These are phyloP conservation scores for Caloboletus firmus DNA, from an alignment of 1,284 basidiomycete species.

Conservation along the genomic window DNA sequence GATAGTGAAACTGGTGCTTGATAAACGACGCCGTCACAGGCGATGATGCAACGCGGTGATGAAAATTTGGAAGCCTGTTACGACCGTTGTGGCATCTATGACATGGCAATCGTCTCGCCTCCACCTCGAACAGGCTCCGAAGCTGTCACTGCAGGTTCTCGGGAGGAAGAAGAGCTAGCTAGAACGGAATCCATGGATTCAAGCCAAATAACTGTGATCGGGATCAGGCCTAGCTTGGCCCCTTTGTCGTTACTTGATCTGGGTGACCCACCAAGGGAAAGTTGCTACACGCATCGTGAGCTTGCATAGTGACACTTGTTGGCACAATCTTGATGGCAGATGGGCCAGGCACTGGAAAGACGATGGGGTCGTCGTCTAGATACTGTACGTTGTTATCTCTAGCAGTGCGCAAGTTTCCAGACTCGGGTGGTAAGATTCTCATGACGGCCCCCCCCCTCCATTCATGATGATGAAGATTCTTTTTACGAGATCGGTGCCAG, in stretches of 20 bases:
- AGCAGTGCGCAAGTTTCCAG: conserved; percentile 38
- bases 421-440: conserved; percentile 52
- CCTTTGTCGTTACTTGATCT: conserved; percentile 57
- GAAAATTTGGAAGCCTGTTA: conserved; percentile 44
- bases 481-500: too few species aligned
- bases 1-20: too few species aligned
- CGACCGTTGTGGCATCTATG: conserved; percentile 51
- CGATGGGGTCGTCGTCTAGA: conserved; percentile 64
- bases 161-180: conserved; percentile 21
- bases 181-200: conserved; percentile 42
- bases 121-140: conserved; percentile 6
- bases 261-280: conserved; percentile 67
- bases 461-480: conserved; percentile 54
- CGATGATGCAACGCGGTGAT: conserved; percentile 63
- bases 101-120: conserved; percentile 43
- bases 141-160: background rate
- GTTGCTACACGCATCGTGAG: conserved; percentile 1
- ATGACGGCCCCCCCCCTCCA: conserved; percentile 73
- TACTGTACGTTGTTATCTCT: conserved; percentile 49
- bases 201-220: conserved; percentile 54
- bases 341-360: conserved; percentile 71
- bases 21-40: conserved; percentile 56
- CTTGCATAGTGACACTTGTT: too few species aligned
- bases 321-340: too few species aligned
- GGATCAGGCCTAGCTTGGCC: conserved; percentile 39